A percentile compares a stretch with the other conserved stretches of the same genome.
These are phyloP conservation scores for Closterium sp. DNA, from an alignment of 139 green algal species.

Conservation along the genomic window DNA sequence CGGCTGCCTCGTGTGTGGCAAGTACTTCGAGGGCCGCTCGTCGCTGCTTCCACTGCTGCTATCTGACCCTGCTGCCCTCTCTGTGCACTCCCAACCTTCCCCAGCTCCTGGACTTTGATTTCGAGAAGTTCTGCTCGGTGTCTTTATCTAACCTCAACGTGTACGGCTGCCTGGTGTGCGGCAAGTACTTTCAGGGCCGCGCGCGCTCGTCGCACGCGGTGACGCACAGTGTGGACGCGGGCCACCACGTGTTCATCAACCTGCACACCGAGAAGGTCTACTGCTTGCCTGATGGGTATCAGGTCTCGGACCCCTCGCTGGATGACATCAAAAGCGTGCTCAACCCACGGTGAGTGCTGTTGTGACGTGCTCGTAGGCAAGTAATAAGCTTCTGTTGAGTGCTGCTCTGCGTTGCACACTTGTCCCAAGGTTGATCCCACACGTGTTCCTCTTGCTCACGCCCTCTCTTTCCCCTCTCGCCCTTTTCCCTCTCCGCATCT, in stretches of 20 bases:
- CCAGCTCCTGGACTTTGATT: slow-evolving; percentile 96
- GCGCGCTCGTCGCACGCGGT: slow-evolving; percentile 87
- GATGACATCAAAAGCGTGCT: slow-evolving; percentile 88
- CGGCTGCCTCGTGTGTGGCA: slow-evolving; percentile 95
- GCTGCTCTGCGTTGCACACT: too few species aligned
- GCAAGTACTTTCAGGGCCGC: slow-evolving; percentile 97
- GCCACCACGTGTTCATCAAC: slow-evolving; percentile 98
- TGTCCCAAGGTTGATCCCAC: background rate
- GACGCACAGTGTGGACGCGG: slow-evolving; percentile 85
- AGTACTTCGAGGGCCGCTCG: slow-evolving; percentile 93
- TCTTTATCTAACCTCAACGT: slow-evolving; percentile 89
- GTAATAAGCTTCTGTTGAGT: too few species aligned
- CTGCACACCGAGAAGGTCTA: slow-evolving; percentile 83
- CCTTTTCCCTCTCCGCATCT: background rate
- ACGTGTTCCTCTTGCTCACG: background rate
- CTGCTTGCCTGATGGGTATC: slow-evolving; percentile 95
- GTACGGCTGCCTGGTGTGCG: slow-evolving; percentile 97
- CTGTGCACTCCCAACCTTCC: too few species aligned
- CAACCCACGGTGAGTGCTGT: slow-evolving; percentile 64
- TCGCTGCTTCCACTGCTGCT: too few species aligned
- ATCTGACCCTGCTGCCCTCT: too few species aligned
- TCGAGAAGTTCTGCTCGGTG: slow-evolving; percentile 97
- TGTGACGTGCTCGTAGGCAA: too few species aligned
- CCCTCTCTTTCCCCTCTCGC: background rate
- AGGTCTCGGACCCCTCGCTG: slow-evolving; percentile 87